Base-by-base conservation (phyloP, 495 filamentous ascomycete genomes). In the Annulohypoxylon maeteangense region DNA sequence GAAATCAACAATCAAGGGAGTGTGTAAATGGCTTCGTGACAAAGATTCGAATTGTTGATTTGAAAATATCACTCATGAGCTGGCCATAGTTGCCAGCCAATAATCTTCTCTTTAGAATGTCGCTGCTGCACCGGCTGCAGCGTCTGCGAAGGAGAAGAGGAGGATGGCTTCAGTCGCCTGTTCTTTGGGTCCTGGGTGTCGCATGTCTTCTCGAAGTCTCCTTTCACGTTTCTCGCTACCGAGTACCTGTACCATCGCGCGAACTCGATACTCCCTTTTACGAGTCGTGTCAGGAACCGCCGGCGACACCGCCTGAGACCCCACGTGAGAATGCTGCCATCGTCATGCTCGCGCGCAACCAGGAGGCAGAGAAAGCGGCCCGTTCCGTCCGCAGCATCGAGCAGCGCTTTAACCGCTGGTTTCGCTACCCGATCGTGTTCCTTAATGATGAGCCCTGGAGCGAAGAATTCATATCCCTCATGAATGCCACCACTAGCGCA, bases 321-420 rank as follows among this genome's bases (percentile, higher is more conserved):
- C 87, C 88, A 55, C 88, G 93, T 70, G 94, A 92, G 74, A 97
- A 97, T 77, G 95, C 95, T 48, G 94, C 90, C 8, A 91, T 99
- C 67, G 94, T 99, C 60, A 95, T 99, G 64, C 84, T 99, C 62
- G 95, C 94, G 38, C 88, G 95, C 69, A 97, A 99, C 79, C 91
- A 92, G 77, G 95, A 99, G 79, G 76, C 95, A 56, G 91, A 94
- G 1, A 91, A 93, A 51, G 95, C 97, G n/a, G 87, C 95, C 47
- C 88, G 94, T 75, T 97, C 93, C 4, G 86, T 98, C 58, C 91
- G 94, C 79, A 96, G 92, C 56, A 93, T 99, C 72, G 95, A 99
- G 80, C 85, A 92, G 60, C 94, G 97, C 77, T 99, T 99, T 87
- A 99, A 99, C 78, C 88, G 90, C 65, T 98, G 95, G 95, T 99